Base-by-base conservation (phyloP, 768 basidiomycete species). In the Trametes sanguinea region DNA sequence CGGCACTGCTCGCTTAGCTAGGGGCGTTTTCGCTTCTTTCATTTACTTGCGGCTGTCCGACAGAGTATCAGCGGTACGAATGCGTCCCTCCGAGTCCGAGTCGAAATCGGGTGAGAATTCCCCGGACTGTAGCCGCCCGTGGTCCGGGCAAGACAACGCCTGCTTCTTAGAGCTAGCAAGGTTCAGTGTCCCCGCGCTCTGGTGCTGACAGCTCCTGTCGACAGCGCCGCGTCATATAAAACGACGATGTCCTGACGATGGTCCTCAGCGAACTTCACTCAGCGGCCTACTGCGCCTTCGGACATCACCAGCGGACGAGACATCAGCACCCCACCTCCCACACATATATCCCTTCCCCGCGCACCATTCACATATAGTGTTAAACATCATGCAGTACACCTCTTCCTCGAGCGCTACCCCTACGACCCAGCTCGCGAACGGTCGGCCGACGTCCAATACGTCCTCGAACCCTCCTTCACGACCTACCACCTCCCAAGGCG, bases 1-100 rank as follows among this genome's bases (percentile, higher is more conserved):
- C 40, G 61, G 61, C 61, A 57, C 61, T 62, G 61, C 61, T 62
- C 61, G 61, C 44, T 62, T 62, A 42, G 43, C 51, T 43, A 16
- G 27, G 10, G 30, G 39, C 48, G 51, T 22, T 22, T 22, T 22
- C 22, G 55, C 55, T 62, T 57, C 61, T 62, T 62, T 57, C 55
- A 57, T 57, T 30, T 53, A 40, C 43, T 50, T 57, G 55, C 51
- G 62, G 62, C 62, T 63, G 62, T 63, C 62, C 62, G 37, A 53
- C 52, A 63, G 44, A 58, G 56, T 63, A 57, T 53, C 56, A 57
- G 47, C 46, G 44, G 46, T 57, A 30, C 45, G 13, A 57, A 42
- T 56, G 56, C 53, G 56, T 56, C 56, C 35, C 57, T 56, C 47
- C 44, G 52, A 50, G 56, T 54, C 56, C 62, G 56, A 63, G 62